phyloP scores from a whole-genome alignment of 106 monocot genomes.

The Acorus calamus region DNA sequence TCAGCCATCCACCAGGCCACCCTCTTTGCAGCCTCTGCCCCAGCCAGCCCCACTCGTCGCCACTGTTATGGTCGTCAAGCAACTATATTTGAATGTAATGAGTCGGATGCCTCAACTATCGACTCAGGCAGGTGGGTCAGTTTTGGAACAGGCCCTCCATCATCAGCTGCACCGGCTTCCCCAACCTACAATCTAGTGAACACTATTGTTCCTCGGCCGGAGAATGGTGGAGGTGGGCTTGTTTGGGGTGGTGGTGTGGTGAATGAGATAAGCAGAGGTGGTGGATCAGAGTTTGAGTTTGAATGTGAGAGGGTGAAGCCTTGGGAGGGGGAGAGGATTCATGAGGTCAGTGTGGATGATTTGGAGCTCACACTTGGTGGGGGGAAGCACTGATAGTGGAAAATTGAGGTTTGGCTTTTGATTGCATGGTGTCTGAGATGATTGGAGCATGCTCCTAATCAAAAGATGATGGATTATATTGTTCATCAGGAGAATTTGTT shows the following conservation, averaged over 20 bases:
- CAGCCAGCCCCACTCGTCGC: constrained; percentile 70
- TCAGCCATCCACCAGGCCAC: constrained; percentile 30
- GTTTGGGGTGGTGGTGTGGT: constrained; percentile 1
- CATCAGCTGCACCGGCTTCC: constrained; percentile 57
- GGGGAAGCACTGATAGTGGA: constrained; percentile 6
- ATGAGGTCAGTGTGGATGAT: constrained; percentile 73
- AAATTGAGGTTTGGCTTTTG: no score
- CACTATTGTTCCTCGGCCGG: constrained; percentile 1
- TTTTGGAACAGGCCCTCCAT: constrained; percentile 32
- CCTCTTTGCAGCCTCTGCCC: constrained; percentile 74
- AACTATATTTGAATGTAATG: constrained; percentile 82
- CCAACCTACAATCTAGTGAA: constrained; percentile 87
- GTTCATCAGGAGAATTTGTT: no score
- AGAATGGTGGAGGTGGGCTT: neutral
- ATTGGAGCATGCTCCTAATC: no score
- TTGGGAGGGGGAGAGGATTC: constrained; percentile 95
- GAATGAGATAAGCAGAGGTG: constrained; percentile 22
- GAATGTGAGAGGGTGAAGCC: constrained; percentile 67
- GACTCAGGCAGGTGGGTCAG: constrained; percentile 75
- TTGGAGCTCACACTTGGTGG: constrained; percentile 75
- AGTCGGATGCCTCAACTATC: constrained; percentile 75
- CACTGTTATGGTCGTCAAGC: constrained; percentile 38
- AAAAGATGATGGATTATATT: no score
- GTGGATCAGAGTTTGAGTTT: constrained; percentile 61
- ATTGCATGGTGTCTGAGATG: no score